Conservation (phyloP, 2,329 filamentous ascomycete genomes). For the Fusarium circinatum region DNA sequence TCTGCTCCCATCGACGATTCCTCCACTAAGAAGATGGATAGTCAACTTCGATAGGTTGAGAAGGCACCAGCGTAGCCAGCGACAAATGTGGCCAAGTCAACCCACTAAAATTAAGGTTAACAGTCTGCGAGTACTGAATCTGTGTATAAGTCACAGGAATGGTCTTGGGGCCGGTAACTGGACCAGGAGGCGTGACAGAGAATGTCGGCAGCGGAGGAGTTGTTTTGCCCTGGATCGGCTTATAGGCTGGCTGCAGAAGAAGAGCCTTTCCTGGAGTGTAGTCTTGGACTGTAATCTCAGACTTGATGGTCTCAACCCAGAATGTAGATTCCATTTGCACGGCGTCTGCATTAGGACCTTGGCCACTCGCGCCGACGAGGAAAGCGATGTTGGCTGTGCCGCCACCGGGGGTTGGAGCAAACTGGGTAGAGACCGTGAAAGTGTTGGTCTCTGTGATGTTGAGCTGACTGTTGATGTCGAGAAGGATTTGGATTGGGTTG, state of each 20-base stretch:
- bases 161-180: not conserved
- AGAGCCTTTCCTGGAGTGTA: not conserved
- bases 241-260: not conserved
- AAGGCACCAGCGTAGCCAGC: constrained; percentile 4
- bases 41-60: not conserved
- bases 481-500: constrained; percentile 3
- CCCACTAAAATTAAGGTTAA: not conserved
- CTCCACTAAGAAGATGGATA: not conserved
- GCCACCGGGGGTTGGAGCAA: not conserved
- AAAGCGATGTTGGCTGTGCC: constrained; percentile 12
- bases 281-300: not conserved
- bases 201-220: constrained; percentile 2
- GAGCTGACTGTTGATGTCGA: constrained; percentile 12
- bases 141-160: constrained; percentile 6
- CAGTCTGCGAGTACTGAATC: constrained; percentile 13
- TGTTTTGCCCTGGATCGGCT: not conserved
- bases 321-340: constrained; percentile 4
- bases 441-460: constrained; percentile 4
- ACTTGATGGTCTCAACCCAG: not conserved
- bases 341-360: not conserved
- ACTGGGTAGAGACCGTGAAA: not conserved
- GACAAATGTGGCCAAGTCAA: constrained; percentile 10
- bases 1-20: fast-evolving
- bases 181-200: not conserved
- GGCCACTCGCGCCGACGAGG: not conserved